Percentiles rank a stretch among this genome's conserved stretches.
These are phyloP conservation scores for Ananas comosus DNA, from an alignment of 176 grass and related monocot species.

Conservation along the genomic window DNA sequence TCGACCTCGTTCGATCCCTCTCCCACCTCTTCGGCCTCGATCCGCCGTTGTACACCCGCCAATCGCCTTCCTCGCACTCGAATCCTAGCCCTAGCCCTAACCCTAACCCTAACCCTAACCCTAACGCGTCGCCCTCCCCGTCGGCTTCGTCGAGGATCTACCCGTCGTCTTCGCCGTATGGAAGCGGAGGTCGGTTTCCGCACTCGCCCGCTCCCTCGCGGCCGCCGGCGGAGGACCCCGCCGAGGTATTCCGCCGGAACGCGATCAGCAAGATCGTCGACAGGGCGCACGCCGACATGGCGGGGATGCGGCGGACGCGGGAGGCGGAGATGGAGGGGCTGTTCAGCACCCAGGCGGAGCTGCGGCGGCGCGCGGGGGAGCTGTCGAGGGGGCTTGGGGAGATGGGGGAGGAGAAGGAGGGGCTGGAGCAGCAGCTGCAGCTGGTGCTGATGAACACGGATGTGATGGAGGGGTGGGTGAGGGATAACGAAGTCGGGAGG, in stretches of 20 bases:
- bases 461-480: constrained; percentile 46
- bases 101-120: constrained; percentile 6
- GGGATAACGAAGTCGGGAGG: constrained; percentile 26
- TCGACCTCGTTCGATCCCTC: constrained; percentile 67
- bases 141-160: constrained; percentile 9
- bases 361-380: constrained; percentile 35
- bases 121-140: constrained; percentile 3
- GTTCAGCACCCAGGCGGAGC: constrained; percentile 46
- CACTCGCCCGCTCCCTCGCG: background rate
- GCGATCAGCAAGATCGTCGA: constrained; percentile 50
- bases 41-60: constrained; percentile 61
- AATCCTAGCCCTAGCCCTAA: constrained; percentile 11
- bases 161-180: background rate
- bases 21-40: constrained; percentile 76
- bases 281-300: constrained; percentile 26
- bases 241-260: constrained; percentile 64
- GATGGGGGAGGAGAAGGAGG: constrained; percentile 62
- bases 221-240: constrained; percentile 39
- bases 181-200: background rate
- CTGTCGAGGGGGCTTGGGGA: constrained; percentile 33
- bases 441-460: constrained; percentile 62
- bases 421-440: constrained; percentile 57
- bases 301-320: constrained; percentile 16
- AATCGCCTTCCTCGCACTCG: constrained; percentile 10
- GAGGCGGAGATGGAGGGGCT: constrained; percentile 56